Evolutionary conservation across 495 filamentous ascomycete genomes (phyloP), one percentile per base, ranked within the genome.

Genomic region (Trypethelium eluteriae): DNA sequence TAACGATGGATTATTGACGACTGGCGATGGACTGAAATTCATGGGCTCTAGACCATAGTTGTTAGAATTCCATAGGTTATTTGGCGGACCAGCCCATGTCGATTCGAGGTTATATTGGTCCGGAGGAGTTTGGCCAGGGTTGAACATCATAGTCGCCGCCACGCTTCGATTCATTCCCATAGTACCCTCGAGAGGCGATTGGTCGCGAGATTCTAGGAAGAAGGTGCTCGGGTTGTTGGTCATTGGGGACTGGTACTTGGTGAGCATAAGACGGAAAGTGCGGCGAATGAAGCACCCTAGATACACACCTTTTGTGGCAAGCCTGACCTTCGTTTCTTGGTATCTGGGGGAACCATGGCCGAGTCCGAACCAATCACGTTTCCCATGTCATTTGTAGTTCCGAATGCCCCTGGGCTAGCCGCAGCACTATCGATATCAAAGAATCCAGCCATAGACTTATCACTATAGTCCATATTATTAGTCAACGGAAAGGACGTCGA

Each of bases 361-460:
- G 70, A 69, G 1, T 62, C 62, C n/a, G 65, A 53, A 16, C 32
- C 56, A 14, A 57, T 57, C 35, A 38, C n/a, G 4, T 25, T 18
- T 10, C 64, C 39, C 32, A 62, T 46, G 56, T 62, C 25, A 47
- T 35, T 38, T n/a, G 57, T 67, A 38, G 38, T 44, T n/a, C 62
- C 49, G 70, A 84, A 75, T 38, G 81, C 78, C 70, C 79, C 85
- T 14, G 89, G 87, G 67, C 85, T 90, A 71, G 82, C 87, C 0
- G 85, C 84, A 16, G 86, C 86, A 69, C 86, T 87, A 38, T 88
- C 85, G 72, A 90, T 89, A 69, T 89, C 85, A 70, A 89, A 89
- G 34, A 84, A 81, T 44, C 83, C 79, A 69, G 85, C 81, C 86
- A 89, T 88, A 2, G 79, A 79, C 62, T 79, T 82, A 74, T 87